Evolutionary conservation across 225 moss, liverwort and hornwort species (phyloP).

Genomic region (Sphagnum contortum): DNA sequence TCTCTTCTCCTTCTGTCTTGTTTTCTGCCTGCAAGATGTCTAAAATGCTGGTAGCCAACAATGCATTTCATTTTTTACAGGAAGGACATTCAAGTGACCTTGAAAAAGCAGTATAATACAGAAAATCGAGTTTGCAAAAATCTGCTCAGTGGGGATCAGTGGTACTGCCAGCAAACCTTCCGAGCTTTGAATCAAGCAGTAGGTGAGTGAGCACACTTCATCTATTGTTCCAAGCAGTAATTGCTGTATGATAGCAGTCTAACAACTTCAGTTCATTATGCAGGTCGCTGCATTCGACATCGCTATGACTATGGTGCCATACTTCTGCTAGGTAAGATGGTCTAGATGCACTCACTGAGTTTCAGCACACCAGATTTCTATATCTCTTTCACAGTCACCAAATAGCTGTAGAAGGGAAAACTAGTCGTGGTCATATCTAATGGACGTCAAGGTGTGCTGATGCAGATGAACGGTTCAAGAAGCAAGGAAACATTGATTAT

Average conservation of each 20-base stretch:
- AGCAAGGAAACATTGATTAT: constrained; percentile 47
- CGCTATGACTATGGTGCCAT: constrained; percentile 73
- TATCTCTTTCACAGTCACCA: no score
- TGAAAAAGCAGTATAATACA: constrained; percentile 67
- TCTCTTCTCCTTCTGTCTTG: no score
- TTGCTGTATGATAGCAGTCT: no score
- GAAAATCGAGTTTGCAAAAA: constrained; percentile 28
- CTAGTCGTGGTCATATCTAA: no score
- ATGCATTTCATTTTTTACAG: constrained; percentile 9
- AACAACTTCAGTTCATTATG: not conserved
- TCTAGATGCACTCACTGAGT: no score
- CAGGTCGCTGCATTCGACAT: constrained; percentile 82
- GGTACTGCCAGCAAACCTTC: constrained; percentile 83
- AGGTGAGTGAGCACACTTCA: constrained; percentile 23
- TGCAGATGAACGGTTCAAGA: constrained; percentile 60
- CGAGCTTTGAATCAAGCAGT: constrained; percentile 79
- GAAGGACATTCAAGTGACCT: constrained; percentile 62
- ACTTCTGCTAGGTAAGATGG: constrained; percentile 49
- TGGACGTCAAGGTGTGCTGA: no score
- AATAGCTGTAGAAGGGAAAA: no score
- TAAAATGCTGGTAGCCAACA: no score
- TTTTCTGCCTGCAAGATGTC: no score
- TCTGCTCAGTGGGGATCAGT: constrained; percentile 55
- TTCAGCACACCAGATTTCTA: no score
- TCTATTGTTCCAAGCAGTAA: no score